Evolutionary conservation across 2,329 filamentous ascomycete species (phyloP), one percentile per base, ranked within the genome.

Genomic region (Pseudogymnoascus sp.): DNA sequence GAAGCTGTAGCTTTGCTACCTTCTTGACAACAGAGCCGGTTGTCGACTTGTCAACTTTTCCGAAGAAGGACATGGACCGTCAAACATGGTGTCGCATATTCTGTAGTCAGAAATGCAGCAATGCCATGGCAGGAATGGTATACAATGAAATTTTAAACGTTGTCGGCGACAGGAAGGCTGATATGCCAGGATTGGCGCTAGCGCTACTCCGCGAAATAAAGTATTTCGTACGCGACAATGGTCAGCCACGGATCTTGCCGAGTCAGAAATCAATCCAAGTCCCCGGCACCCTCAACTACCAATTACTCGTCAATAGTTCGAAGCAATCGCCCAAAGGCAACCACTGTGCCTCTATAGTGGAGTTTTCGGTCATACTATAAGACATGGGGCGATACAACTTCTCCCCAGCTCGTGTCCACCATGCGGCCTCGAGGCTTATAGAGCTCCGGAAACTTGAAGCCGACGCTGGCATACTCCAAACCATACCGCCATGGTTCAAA

Each of bases 21-120:
- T 77, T 78, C 66, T 78, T 77, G 75, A 77, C 74, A 72, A 77
- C 72, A 73, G 78, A 77, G 76, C 77, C 76, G 74, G 76, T 72
- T 68, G 68, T 72, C 68, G 71, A 78, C 79, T 79, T 78, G 73
- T 81, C 77, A 75, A 81, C 78, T 76, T 77, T 78, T 77, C 79
- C 79, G 78, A 82, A 74, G 77, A 81, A 77, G 82, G 82, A 84
- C 85, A 88, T 88, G 83, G 82, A 82, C 81, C 72, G 77, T 74
- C 78, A 78, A 76, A 80, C 85, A 88, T 87, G 70, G 78, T 85
- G 82, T 77, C 75, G 43, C 65, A 61, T 61, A 31, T 61, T 38
- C 61, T 33, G 40, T 61, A 61, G 31, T 33, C 59, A 60, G 59
- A 60, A 40, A 40, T 60, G 38, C 38, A 41, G 60, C 60, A 43